Conservation (phyloP, 2,329 filamentous ascomycete genomes). For the Conoideocrella luteorostrata region DNA sequence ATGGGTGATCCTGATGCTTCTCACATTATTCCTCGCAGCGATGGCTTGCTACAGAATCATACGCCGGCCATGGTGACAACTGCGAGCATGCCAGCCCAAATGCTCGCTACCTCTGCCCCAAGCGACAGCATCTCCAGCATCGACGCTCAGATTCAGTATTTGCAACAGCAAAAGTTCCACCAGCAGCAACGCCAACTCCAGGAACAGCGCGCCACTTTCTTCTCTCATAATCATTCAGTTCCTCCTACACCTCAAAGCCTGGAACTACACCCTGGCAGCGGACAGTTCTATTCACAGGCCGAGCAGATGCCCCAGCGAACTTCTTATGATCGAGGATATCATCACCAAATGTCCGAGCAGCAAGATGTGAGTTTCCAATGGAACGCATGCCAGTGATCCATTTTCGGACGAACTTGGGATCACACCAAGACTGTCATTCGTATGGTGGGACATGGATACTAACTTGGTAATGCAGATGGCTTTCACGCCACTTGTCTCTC, state of each 20-base stretch:
- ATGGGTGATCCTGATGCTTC: slow-evolving; percentile 27
- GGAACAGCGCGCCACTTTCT: slow-evolving; percentile 52
- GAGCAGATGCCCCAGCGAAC: slow-evolving; percentile 48
- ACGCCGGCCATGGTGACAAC: slow-evolving; percentile 42
- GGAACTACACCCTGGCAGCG: slow-evolving; percentile 59
- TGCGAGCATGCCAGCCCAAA: slow-evolving; percentile 38
- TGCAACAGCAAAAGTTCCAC: slow-evolving; percentile 57
- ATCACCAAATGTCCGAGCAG: slow-evolving; percentile 62
- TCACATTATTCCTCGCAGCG: slow-evolving; percentile 23
- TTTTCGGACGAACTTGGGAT: no score
- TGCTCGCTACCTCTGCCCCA: slow-evolving; percentile 33
- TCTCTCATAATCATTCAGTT: slow-evolving; percentile 53
- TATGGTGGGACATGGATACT: no score
- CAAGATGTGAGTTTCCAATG: slow-evolving; percentile 47
- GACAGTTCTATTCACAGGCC: slow-evolving; percentile 54
- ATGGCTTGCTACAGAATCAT: slow-evolving; percentile 35
- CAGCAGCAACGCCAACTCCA: slow-evolving; percentile 53
- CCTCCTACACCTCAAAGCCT: slow-evolving; percentile 78
- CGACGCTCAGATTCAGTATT: slow-evolving; percentile 59
- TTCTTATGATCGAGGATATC: slow-evolving; percentile 58
- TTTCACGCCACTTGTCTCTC: slow-evolving; percentile 76
- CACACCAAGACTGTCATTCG: no score
- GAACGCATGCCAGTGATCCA: background rate
- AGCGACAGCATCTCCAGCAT: slow-evolving; percentile 51
- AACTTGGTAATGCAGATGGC: slow-evolving; percentile 52